Evolutionary conservation across 2,329 filamentous ascomycete species (phyloP).

Genomic region (Microsporum audouinii): DNA sequence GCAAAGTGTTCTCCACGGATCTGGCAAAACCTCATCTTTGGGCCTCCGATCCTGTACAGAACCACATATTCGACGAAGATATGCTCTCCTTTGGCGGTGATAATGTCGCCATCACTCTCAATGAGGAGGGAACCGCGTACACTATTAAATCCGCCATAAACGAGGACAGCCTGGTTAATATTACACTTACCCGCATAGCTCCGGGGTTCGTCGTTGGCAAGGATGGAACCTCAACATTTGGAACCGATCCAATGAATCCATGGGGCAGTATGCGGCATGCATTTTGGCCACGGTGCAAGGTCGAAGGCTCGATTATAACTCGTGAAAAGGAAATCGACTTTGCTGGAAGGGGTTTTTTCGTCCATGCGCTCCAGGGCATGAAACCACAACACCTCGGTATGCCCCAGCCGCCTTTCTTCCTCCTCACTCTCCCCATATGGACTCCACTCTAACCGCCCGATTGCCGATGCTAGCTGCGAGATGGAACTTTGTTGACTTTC

Average conservation of each 20-base stretch:
- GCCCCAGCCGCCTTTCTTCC: conserved; percentile 13
- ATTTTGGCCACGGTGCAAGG: conserved; percentile 82
- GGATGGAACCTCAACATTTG: conserved; percentile 72
- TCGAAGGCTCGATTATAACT: conserved; percentile 75
- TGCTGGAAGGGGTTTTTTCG: conserved; percentile 65
- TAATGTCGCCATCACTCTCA: conserved; percentile 72
- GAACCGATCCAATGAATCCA: conserved; percentile 71
- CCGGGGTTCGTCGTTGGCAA: conserved; percentile 79
- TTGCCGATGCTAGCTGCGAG: conserved; percentile 48
- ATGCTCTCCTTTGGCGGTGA: conserved; percentile 76
- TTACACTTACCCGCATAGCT: conserved; percentile 63
- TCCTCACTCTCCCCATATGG: not conserved
- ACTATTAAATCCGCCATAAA: conserved; percentile 85
- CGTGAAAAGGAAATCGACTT: conserved; percentile 71
- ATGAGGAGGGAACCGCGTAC: conserved; percentile 70
- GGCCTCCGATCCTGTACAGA: conserved; percentile 66
- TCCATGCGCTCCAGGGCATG: conserved; percentile 90
- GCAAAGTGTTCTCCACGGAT: conserved; percentile 76
- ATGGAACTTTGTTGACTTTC: conserved; percentile 93
- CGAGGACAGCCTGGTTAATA: conserved; percentile 66
- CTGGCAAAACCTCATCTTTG: conserved; percentile 64
- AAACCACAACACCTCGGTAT: conserved; percentile 89
- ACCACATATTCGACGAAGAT: conserved; percentile 74
- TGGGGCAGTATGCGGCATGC: conserved; percentile 89
- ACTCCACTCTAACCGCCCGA: conserved; percentile 8